These are phyloP conservation scores for Aulographum hederae DNA, from an alignment of 2,329 filamentous ascomycete genomes.

Conservation along the genomic window DNA sequence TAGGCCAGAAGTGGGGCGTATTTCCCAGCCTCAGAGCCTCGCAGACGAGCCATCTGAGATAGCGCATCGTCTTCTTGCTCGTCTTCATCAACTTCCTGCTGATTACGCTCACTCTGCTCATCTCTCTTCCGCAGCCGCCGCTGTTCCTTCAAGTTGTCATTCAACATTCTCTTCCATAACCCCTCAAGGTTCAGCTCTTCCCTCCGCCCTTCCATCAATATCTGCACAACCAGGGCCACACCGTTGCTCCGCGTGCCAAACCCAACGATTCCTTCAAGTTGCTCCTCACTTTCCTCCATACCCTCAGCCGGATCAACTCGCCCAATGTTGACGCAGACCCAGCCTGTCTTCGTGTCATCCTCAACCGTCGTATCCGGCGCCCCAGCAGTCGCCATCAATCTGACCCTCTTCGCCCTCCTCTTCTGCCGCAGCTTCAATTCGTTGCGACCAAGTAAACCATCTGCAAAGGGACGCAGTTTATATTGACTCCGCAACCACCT, in stretches of 20 bases:
- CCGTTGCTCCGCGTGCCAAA: slow-evolving; percentile 46
- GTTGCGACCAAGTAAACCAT: slow-evolving; percentile 75
- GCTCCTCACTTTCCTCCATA: slow-evolving; percentile 11
- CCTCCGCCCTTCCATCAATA: slow-evolving; percentile 54
- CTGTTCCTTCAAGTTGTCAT: too few relatives aligned
- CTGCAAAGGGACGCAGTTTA: slow-evolving; percentile 58
- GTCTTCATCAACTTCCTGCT: too few relatives aligned
- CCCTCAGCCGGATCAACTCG: slow-evolving; percentile 38
- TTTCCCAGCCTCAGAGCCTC: too few relatives aligned
- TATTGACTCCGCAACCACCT: slow-evolving; percentile 64
- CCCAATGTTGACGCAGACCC: slow-evolving; percentile 88
- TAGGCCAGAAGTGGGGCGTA: too few relatives aligned
- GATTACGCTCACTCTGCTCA: too few relatives aligned
- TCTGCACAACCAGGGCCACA: slow-evolving; percentile 48
- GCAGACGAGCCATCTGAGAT: too few relatives aligned
- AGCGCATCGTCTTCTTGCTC: too few relatives aligned
- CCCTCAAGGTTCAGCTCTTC: slow-evolving; percentile 47
- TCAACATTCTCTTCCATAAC: too few relatives aligned
- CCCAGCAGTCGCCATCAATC: slow-evolving; percentile 58
- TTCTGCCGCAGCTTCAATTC: slow-evolving; percentile 78
- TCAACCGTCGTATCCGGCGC: slow-evolving; percentile 37
- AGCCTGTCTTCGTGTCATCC: slow-evolving; percentile 80
- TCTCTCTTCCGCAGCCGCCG: too few relatives aligned
- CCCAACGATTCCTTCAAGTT: slow-evolving; percentile 46
- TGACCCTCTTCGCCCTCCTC: slow-evolving; percentile 63